Evolutionary conservation across 805 yeast species (phyloP), one percentile per base, ranked within the genome.

Genomic region (Peterozyma toletana): DNA sequence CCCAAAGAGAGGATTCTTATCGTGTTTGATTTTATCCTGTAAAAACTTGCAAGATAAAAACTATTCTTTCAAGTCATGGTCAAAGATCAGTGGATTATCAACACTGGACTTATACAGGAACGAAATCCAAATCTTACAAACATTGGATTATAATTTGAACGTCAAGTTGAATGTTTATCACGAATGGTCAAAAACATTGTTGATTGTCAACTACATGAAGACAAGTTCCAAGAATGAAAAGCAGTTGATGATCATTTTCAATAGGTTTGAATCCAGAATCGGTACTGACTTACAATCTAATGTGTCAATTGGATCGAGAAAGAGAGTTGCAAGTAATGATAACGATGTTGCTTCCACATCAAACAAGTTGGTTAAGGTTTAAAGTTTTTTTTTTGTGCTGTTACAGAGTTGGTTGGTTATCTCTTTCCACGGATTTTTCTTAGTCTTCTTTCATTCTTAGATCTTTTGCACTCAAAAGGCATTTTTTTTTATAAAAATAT

Each of bases 11-110:
- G 71, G 79, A 36, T 80, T 87, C 49, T 68, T 87, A 48, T 74
- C 81, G 2, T 74, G 86, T 54, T 59, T 87, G 42, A 83, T 86
- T 42, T 64, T 87, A 34, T 80, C 93, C 3, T 75, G 82, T 42
- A 87, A 87, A 57, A 85, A 79, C 58, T 68, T 73, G 47, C 87
- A 80, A 56, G 96, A 87, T 61, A 75, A 77, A 41, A 83, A 81
- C 56, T 85, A 76, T 60, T 69, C 84, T 30, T 70, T 83, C 51
- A 71, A 69, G 48, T 75, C 85, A 5, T 87, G 96, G 96, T 67
- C 83, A 41, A 75, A 77, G 56, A 80, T 87, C 40, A 75, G 87
- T 31, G 93, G 95, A 0, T 68, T 84, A 35, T 55, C 75, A 17
- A 54, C 73, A 3, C 50, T 58, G 29, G 80, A 76, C 46, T 64